Evolutionary conservation across 73 alveolate genomes (phyloP).

Genomic region (Tetrahymena elliotti): DNA sequence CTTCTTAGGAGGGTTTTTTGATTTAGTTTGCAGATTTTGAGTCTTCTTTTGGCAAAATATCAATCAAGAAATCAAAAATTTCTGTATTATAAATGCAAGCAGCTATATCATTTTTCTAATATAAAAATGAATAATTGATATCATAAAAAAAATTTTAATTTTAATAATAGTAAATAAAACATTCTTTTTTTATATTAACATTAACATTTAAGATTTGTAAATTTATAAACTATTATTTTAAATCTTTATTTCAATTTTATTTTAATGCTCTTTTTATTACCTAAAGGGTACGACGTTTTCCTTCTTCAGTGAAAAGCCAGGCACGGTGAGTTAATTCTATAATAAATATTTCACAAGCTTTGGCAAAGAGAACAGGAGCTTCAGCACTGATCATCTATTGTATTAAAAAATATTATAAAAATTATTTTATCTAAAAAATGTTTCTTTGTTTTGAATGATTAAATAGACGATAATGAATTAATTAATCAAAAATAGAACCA

Average conservation of each 20-base stretch:
- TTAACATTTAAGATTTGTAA: no score
- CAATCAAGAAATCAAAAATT: conserved; percentile 88
- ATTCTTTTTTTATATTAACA: no score
- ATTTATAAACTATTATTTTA: no score
- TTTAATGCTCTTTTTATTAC: background rate
- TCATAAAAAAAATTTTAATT: no score
- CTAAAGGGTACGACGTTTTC: conserved; percentile 90
- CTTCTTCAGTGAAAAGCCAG: conserved; percentile 88
- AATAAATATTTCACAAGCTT: conserved; percentile 98
- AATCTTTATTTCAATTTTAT: no score
- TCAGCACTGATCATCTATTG: conserved; percentile 91
- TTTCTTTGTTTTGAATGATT: background rate
- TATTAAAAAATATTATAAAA: background rate
- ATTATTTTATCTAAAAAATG: background rate
- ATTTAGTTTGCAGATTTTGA: conserved; percentile 9
- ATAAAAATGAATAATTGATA: background rate
- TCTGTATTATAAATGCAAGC: conserved; percentile 90
- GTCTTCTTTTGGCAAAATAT: conserved; percentile 44
- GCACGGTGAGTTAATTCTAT: conserved; percentile 96
- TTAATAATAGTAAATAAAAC: no score
- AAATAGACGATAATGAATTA: background rate
- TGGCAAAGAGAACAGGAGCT: conserved; percentile 97
- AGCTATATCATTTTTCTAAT: conserved; percentile 85
- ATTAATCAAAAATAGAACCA: background rate
- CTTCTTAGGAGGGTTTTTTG: conserved; percentile 30